Evolutionary conservation across 176 grass and related monocot species (phyloP), one percentile per base, ranked within the genome.

Genomic region (Avena eriantha): DNA sequence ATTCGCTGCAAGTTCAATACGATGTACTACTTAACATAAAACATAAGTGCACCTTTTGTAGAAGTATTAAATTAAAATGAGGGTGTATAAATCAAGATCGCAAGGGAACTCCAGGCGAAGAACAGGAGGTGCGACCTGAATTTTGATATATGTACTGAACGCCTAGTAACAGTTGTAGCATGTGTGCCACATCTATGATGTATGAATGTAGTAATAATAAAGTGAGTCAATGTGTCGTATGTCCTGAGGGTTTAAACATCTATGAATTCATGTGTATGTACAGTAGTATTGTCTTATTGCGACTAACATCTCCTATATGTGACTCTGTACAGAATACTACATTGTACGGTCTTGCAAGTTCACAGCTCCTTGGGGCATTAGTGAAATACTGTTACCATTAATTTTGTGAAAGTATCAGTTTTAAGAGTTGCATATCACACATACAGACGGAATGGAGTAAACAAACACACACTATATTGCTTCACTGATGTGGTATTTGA

Each of bases 1-100:
- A 83, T 85, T 91, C 74, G 31, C 96, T 98, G 90, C 75, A 83
- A 77, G 49, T 85, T 4, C 11, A 85, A 47, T 22, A 70, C 0
- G 29, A 36, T 36, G 3, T 57, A 58, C 45, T 57, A 58, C 45
- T 81, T 53, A 77, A 81, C 53, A 69, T 19, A 57, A 57, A 13
- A 19, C 15, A 63, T 45, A 76, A 53, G 36, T 53, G 15, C 50
- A 53, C 36, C 36, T 39, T 39, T 39, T 39, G 36, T 53, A 53
- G 16, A 13, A 65, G 26, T 53, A 45, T 7, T 58, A 21, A 39
- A 64, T 64, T 65, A 21, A 39, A 56, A 4, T 39, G 51, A 69
- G 56, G 80, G 26, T 35, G 13, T 21, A 61, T 55, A 19, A 18
- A 84, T 76, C 23, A 65, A 16, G 18, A 77, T 85, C 8, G 3